Base-by-base conservation (phyloP, 2,329 filamentous ascomycete species). In the Ascochyta lentis region DNA sequence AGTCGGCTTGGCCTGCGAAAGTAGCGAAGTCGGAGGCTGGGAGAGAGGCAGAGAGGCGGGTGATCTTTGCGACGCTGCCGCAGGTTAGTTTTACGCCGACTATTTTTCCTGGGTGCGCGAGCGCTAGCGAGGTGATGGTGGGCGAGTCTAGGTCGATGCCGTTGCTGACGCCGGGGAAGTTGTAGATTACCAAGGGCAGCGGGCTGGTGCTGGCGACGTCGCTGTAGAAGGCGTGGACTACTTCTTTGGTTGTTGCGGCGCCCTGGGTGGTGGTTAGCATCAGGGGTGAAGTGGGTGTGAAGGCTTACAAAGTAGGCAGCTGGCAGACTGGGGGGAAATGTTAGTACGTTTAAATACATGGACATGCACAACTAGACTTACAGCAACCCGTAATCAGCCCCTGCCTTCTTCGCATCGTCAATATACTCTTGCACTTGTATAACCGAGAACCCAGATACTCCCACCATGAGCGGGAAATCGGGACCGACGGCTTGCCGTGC, bases 1-100 rank as follows among this genome's bases (percentile, higher is more conserved):
- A 92, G 67, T 92, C 89, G 2, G 84, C 86, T 76, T 92, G 89
- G 0, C 90, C 90, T 0, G 88, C 89, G 65, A 86, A 91, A 0
- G 86, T 84, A 1, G 87, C 84, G 67, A 92, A 92, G 10, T 80
- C 72, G 2, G 83, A 79, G 0, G 81, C 73, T 0, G 80, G 72
- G 55, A 83, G 76, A 23, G 76, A 74, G 2, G 82, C 79, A 0
- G 81, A 79, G 4, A 92, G 80, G 8, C 89, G 80, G 4, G 86
- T 85, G 44, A 91, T 82, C 75, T 91, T 91, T 55, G 86, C 89
- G 29, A 90, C 89, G 63, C 85, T 87, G n/a, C 88, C 89, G 67
- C 89, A 91, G 2, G 88, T 91, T 51, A 90, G 77, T 77, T 91
- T 91, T 48, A 87, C 85, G 27, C 87, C 88, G 46, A 89, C 84